phyloP scores from a whole-genome alignment of 2,329 filamentous ascomycete species.

The Pleomassaria siparia region DNA sequence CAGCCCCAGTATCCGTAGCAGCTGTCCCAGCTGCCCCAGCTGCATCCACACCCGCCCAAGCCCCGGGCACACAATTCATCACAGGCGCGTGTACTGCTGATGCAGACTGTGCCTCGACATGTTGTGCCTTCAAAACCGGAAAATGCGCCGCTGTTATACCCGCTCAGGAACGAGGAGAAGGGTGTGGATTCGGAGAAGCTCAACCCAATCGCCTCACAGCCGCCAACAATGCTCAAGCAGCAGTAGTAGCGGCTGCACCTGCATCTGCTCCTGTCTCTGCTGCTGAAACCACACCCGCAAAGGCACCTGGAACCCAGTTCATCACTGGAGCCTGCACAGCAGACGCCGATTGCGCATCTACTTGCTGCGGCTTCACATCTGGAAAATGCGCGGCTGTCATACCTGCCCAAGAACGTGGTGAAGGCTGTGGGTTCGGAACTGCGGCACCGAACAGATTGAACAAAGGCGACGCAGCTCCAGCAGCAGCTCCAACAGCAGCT shows the following conservation, averaged over 20 bases:
- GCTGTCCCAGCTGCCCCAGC: not conserved
- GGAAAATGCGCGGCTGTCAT: slow-evolving; percentile 36
- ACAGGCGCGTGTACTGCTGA: slow-evolving; percentile 35
- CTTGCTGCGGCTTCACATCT: slow-evolving; percentile 30
- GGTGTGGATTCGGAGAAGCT: slow-evolving; percentile 40
- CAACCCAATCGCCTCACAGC: slow-evolving; percentile 36
- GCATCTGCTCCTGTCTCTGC: not conserved
- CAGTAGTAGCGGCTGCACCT: not conserved
- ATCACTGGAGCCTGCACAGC: slow-evolving; percentile 21
- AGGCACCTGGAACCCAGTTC: slow-evolving; percentile 1
- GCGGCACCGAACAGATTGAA: slow-evolving; percentile 15
- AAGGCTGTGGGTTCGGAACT: slow-evolving; percentile 41
- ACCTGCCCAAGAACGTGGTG: slow-evolving; percentile 39
- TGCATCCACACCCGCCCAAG: not conserved
- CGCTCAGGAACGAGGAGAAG: slow-evolving; percentile 40
- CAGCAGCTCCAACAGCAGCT: not conserved
- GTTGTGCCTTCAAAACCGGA: slow-evolving; percentile 33
- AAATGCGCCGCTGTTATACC: slow-evolving; percentile 36
- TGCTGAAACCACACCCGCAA: not conserved
- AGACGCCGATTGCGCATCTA: slow-evolving; percentile 31
- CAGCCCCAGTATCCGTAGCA: not conserved
- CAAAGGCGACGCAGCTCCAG: no score
- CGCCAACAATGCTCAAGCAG: slow-evolving; percentile 1
- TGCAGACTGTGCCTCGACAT: slow-evolving; percentile 27
- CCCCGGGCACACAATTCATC: slow-evolving; percentile 42